Percentiles rank a stretch among this genome's conserved stretches.
phyloP scores from a whole-genome alignment of 176 grass and related monocot species.

The sorghum (Sorghum bicolor) region DNA sequence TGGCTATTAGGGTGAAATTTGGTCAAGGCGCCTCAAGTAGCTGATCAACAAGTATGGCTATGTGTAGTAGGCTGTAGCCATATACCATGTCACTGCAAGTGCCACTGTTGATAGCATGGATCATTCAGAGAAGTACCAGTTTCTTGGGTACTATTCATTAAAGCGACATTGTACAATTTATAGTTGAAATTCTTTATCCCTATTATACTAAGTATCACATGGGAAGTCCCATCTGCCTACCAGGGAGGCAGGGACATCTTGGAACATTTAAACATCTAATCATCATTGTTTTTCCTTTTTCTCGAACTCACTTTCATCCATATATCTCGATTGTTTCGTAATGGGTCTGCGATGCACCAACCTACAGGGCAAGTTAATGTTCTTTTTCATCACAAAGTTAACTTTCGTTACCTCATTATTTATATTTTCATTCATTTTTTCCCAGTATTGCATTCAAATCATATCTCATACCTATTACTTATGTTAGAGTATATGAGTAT shows the following conservation, averaged over 20 bases:
- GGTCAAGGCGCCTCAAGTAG: background rate
- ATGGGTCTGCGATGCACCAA: background rate
- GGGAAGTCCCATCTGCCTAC: background rate
- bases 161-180: background rate
- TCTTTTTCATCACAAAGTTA: background rate
- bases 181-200: conserved; percentile 17
- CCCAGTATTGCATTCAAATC: background rate
- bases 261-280: background rate
- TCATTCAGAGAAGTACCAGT: background rate
- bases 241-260: background rate
- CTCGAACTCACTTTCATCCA: background rate
- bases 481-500: too few species aligned
- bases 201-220: conserved; percentile 20
- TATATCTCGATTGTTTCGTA: conserved; percentile 7
- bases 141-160: background rate
- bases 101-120: background rate
- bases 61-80: background rate
- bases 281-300: background rate
- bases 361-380: background rate
- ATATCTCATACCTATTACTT: too few species aligned
- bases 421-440: conserved; percentile 1
- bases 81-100: background rate
- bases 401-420: background rate
- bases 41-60: background rate
- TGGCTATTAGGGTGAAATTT: conserved; percentile 1